These are phyloP conservation scores for Mycena vulgaris DNA, from an alignment of 768 basidiomycete species.

Conservation along the genomic window DNA sequence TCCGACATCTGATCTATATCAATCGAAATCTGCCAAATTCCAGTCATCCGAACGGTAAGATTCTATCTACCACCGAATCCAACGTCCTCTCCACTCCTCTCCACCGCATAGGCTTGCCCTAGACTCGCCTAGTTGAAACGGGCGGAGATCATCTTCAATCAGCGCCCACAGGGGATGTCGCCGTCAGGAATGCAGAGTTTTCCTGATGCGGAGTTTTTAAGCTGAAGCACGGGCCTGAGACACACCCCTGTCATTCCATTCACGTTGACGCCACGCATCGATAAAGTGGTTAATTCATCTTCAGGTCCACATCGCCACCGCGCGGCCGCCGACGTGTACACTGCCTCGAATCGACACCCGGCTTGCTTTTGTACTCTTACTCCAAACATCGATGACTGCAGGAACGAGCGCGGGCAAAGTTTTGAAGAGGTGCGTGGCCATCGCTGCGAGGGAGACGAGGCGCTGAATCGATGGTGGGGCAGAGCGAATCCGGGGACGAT, in stretches of 20 bases:
- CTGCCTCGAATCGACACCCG: background rate
- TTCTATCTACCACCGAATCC: no score
- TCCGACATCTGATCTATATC: no score
- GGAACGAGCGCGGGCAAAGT: constrained; percentile 46
- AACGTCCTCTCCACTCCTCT: no score
- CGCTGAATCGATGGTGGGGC: constrained; percentile 20
- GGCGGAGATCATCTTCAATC: no score
- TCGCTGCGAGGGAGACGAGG: background rate
- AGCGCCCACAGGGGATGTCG: no score
- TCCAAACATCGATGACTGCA: constrained; percentile 17
- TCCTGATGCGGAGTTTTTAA: no score
- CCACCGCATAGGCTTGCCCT: no score
- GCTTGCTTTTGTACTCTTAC: background rate
- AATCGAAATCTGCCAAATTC: no score
- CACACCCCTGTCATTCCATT: constrained; percentile 16
- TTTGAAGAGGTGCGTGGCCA: constrained; percentile 57
- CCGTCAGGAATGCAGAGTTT: no score
- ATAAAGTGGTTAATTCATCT: background rate
- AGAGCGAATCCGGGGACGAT: constrained; percentile 83
- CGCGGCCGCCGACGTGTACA: background rate
- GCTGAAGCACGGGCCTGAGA: constrained; percentile 6
- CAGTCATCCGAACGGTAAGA: no score
- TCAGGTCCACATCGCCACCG: background rate
- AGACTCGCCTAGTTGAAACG: no score
- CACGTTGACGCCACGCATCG: background rate